Evolutionary conservation across 176 grass and related monocot species (phyloP).

Genomic region (Chrysopogon serrulatus): DNA sequence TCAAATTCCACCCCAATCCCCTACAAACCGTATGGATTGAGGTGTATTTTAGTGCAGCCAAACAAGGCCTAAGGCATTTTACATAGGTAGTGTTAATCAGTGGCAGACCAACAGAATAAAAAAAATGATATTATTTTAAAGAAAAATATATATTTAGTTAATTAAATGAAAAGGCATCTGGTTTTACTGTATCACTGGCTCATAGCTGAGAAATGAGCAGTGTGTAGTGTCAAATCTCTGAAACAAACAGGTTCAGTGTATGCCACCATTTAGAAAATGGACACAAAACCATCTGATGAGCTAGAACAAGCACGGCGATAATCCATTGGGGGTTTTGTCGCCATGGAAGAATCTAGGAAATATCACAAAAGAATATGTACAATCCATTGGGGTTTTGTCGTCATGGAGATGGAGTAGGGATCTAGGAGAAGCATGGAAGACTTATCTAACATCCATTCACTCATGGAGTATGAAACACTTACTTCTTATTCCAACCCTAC

Average conservation of each 20-base stretch:
- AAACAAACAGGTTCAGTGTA: background rate
- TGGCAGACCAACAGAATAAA: background rate
- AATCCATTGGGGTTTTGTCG: too few species aligned
- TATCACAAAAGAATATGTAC: background rate
- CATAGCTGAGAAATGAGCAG: background rate
- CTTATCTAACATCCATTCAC: constrained; percentile 32
- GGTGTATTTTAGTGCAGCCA: too few species aligned
- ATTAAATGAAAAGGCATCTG: background rate
- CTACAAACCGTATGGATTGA: too few species aligned
- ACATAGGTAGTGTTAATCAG: background rate
- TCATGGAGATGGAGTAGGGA: too few species aligned
- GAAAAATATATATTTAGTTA: background rate
- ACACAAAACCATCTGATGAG: background rate
- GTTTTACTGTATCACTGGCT: background rate
- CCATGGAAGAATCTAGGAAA: background rate
- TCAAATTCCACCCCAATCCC: too few species aligned
- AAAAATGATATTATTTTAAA: background rate
- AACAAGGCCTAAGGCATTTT: too few species aligned
- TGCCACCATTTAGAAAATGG: background rate
- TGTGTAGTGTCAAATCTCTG: background rate
- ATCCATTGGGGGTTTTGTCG: background rate
- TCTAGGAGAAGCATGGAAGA: background rate
- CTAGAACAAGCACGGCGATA: background rate
- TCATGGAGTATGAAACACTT: constrained; percentile 19
- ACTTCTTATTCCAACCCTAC: constrained; percentile 99